A percentile compares a stretch with the other conserved stretches of the same genome.
phyloP scores from a whole-genome alignment of 2,329 filamentous ascomycete genomes.

The Fusarium citri region DNA sequence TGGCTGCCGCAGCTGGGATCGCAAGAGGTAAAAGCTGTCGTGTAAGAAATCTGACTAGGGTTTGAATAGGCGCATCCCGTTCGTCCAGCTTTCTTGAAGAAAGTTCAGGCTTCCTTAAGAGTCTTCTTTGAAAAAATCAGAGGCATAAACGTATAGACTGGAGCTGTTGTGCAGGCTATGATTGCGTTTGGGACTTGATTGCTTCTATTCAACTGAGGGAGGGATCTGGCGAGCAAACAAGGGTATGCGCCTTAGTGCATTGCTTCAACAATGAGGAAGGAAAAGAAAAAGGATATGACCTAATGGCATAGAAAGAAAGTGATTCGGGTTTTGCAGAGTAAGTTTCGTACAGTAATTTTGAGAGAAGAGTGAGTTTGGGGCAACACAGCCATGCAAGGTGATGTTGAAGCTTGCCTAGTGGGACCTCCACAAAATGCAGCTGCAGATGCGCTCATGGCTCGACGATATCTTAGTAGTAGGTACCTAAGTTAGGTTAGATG shows the following conservation, averaged over 20 bases:
- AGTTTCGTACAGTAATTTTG: constrained; percentile 3
- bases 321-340: neutral
- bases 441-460: constrained; percentile 30
- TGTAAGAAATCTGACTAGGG: constrained; percentile 19
- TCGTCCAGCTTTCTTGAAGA: neutral
- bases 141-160: neutral
- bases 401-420: constrained; percentile 23
- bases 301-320: neutral
- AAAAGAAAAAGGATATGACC: neutral
- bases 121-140: neutral
- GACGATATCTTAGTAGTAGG: neutral
- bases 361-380: constrained; percentile 9
- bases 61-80: constrained; percentile 18
- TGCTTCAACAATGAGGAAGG: neutral
- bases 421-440: constrained; percentile 37
- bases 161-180: constrained; percentile 4
- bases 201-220: constrained; percentile 29
- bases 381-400: constrained; percentile 22
- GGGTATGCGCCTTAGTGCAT: constrained; percentile 13
- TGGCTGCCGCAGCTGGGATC: neutral
- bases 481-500: neutral
- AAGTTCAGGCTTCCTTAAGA: neutral
- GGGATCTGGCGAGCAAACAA: constrained; percentile 12
- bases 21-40: neutral
- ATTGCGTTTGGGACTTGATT: constrained; percentile 6